Conservation (phyloP, 164 flowering plant species). For the Chimonanthus praecox region DNA sequence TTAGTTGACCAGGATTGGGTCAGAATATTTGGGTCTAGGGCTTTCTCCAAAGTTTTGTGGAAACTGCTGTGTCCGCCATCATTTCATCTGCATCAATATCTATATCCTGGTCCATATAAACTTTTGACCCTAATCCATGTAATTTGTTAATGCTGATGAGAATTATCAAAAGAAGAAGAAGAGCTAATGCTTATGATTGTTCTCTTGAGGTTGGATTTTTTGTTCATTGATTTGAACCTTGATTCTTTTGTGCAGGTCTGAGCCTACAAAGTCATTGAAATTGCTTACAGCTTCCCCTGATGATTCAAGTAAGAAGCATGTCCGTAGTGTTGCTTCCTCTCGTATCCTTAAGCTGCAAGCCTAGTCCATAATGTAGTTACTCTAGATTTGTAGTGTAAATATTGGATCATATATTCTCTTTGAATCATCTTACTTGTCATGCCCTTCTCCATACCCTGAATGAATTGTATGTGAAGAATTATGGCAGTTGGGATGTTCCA, state of each 20-base stretch:
- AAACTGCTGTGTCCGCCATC: neutral
- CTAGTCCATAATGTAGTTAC: neutral
- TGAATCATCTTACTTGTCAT: neutral
- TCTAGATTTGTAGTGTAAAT: neutral
- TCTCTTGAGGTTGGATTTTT: slow-evolving; percentile 2
- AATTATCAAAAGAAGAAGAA: too few species aligned
- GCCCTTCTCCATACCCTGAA: neutral
- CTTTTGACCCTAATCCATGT: neutral
- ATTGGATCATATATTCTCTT: neutral
- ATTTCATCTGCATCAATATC: neutral
- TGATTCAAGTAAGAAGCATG: slow-evolving; percentile 56
- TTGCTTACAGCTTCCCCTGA: slow-evolving; percentile 54
- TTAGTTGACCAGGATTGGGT: too few species aligned
- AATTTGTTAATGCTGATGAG: too few species aligned
- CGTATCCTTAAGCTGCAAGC: slow-evolving; percentile 55
- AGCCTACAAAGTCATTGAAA: slow-evolving; percentile 41
- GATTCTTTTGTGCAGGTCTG: slow-evolving; percentile 44
- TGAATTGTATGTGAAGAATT: neutral
- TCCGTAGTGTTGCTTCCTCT: slow-evolving; percentile 41
- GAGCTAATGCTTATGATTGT: neutral
- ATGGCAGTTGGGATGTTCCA: neutral
- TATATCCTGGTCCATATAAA: neutral
- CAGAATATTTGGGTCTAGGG: too few species aligned
- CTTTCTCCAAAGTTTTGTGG: neutral
- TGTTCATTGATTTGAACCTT: neutral